These are phyloP conservation scores for Fusarium pilosicola DNA, from an alignment of 2,329 filamentous ascomycete species.

Conservation along the genomic window DNA sequence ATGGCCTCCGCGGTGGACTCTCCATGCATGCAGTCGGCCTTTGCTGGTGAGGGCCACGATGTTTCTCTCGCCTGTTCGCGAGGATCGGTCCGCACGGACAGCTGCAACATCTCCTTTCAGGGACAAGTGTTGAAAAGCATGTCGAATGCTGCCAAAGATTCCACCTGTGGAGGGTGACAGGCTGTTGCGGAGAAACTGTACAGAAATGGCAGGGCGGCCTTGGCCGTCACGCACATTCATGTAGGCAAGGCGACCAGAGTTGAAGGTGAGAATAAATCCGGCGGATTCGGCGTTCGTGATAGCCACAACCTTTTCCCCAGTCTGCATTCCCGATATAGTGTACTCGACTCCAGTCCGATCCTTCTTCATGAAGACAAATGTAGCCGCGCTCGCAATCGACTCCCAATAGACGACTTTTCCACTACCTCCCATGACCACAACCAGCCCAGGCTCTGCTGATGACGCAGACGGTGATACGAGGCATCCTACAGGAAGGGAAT, in stretches of 20 bases:
- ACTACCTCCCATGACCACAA: constrained; percentile 84
- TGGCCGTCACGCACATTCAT: constrained; percentile 87
- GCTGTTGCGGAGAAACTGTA: constrained; percentile 77
- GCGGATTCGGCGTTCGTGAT: constrained; percentile 85
- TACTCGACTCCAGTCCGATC: constrained; percentile 84
- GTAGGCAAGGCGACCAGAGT: constrained; percentile 86
- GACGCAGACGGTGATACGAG: constrained; percentile 83
- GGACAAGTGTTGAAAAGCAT: constrained; percentile 75
- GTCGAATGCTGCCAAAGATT: constrained; percentile 83
- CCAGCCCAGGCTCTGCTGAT: constrained; percentile 83
- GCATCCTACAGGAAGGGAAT: constrained; percentile 82
- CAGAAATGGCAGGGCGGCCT: constrained; percentile 82
- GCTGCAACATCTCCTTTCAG: constrained; percentile 83
- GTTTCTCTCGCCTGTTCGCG: constrained; percentile 83
- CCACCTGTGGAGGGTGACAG: constrained; percentile 68
- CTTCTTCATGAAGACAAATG: constrained; percentile 83
- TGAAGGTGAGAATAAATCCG: constrained; percentile 87
- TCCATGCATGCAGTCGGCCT: constrained; percentile 86
- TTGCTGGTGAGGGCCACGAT: constrained; percentile 81
- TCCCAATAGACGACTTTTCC: constrained; percentile 96
- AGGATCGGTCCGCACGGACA: constrained; percentile 76
- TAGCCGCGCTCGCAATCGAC: constrained; percentile 88
- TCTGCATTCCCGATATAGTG: constrained; percentile 76
- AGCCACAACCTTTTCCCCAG: constrained; percentile 79
- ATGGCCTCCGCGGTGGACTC: constrained; percentile 86